A percentile compares a stretch with the other conserved stretches of the same genome.
Evolutionary conservation across 1,284 basidiomycete genomes (phyloP).

Genomic region (Pseudozyma flocculosa): DNA sequence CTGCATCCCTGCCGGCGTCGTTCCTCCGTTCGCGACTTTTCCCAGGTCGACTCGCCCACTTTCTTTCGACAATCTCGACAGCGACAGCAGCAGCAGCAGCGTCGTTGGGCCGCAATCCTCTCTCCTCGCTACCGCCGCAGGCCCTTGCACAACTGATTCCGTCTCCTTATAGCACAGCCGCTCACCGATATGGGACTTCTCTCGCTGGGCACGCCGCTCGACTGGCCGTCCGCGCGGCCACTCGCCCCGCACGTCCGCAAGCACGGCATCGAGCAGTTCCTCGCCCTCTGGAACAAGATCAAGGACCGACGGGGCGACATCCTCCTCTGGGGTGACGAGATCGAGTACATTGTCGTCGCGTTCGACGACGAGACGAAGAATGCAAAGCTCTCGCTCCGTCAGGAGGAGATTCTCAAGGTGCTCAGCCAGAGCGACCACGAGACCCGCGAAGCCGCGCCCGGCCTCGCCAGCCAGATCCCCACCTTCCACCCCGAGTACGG

Average conservation of each 20-base stretch:
- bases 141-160: no score
- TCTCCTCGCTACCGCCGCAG: no score
- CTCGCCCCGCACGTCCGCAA: slow-evolving; percentile 80
- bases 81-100: no score
- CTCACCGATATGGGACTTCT: slow-evolving; percentile 79
- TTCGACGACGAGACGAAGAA: slow-evolving; percentile 78
- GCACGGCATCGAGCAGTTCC: slow-evolving; percentile 93
- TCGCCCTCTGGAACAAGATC: slow-evolving; percentile 85
- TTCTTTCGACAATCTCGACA: no score
- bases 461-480: slow-evolving; percentile 68
- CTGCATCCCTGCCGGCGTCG: no score
- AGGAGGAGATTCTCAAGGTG: slow-evolving; percentile 87
- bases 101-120: no score
- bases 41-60: no score
- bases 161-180: no score
- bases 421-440: slow-evolving; percentile 63
- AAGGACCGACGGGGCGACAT: slow-evolving; percentile 90
- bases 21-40: no score
- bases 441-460: slow-evolving; percentile 65
- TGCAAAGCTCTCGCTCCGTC: slow-evolving; percentile 84
- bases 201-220: slow-evolving; percentile 87
- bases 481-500: slow-evolving; percentile 99
- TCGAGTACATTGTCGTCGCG: slow-evolving; percentile 93
- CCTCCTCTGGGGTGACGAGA: slow-evolving; percentile 98
- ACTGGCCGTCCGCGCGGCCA: slow-evolving; percentile 82